Conservation (phyloP, 441 rosid genomes). For the Croton laevigatus region DNA sequence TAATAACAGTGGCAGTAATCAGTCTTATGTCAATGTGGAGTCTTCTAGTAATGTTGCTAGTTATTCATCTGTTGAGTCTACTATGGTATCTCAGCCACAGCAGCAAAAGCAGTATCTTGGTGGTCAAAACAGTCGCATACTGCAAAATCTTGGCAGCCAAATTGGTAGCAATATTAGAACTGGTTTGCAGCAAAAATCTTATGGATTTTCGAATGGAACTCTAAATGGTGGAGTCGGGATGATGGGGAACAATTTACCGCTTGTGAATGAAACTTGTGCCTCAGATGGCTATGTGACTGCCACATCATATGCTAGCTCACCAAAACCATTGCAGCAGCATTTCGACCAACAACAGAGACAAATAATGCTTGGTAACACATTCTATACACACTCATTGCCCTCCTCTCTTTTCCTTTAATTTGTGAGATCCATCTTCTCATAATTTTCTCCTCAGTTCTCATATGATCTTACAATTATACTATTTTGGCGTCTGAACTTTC, state of each 20-base stretch:
- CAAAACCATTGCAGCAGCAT: constrained; percentile 70
- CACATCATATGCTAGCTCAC: constrained; percentile 51
- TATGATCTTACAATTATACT: background rate
- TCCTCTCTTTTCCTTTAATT: background rate
- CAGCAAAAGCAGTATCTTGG: constrained; percentile 73
- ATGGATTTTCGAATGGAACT: constrained; percentile 69
- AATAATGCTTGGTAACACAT: constrained; percentile 57
- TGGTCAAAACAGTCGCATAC: constrained; percentile 73
- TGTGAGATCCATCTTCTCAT: background rate
- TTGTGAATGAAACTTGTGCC: constrained; percentile 53
- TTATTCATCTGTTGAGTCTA: constrained; percentile 67
- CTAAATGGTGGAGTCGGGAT: constrained; percentile 69
- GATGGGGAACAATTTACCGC: constrained; percentile 55
- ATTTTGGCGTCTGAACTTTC: constrained; percentile 4
- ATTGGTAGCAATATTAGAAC: constrained; percentile 71
- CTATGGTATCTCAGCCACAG: constrained; percentile 60
- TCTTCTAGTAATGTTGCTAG: constrained; percentile 61
- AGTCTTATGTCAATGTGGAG: constrained; percentile 63
- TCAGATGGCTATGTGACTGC: constrained; percentile 57
- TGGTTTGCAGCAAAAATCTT: constrained; percentile 79
- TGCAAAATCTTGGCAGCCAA: constrained; percentile 84
- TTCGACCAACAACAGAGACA: constrained; percentile 73
- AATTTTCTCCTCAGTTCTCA: too few relatives aligned
- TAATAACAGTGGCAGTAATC: constrained; percentile 40
- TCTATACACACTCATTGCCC: background rate